Conservation (phyloP, 495 filamentous ascomycete species). For the Darksidea phi region DNA sequence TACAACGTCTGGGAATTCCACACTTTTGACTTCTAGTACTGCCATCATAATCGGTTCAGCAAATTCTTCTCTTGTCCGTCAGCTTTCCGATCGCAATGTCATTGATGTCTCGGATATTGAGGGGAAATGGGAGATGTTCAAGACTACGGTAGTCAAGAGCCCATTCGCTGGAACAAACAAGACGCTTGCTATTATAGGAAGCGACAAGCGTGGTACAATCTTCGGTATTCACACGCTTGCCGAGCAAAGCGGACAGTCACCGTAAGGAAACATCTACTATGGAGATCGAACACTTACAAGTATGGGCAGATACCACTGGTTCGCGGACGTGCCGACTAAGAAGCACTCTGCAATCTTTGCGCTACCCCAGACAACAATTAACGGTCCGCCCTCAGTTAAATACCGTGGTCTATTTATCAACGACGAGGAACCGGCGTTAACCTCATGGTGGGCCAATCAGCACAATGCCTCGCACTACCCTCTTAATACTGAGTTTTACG, state of each 20-base stretch:
- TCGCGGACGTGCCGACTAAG: constrained; percentile 21
- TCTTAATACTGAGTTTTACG: constrained; percentile 21
- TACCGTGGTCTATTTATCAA: constrained; percentile 32
- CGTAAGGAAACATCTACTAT: not conserved
- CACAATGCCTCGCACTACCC: constrained; percentile 19
- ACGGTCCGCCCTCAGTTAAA: constrained; percentile 19
- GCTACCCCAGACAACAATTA: not conserved
- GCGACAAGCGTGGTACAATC: constrained; percentile 23
- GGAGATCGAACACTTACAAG: not conserved
- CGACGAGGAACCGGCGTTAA: constrained; percentile 27
- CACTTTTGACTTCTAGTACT: not conserved
- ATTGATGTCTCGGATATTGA: constrained; percentile 17
- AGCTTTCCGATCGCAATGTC: not conserved
- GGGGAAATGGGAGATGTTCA: constrained; percentile 30
- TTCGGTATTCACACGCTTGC: constrained; percentile 27
- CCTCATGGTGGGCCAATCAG: constrained; percentile 14
- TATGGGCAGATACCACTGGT: constrained; percentile 16
- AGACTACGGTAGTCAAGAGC: constrained; percentile 7
- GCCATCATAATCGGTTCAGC: constrained; percentile 17
- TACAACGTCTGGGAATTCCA: not conserved
- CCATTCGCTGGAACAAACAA: constrained; percentile 8
- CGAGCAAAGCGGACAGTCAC: constrained; percentile 27
- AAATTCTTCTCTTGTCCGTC: constrained; percentile 12
- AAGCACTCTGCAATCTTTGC: constrained; percentile 18
- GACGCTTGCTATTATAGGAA: constrained; percentile 25